These are phyloP conservation scores for Cadophora luteo-olivacea DNA, from an alignment of 2,329 filamentous ascomycete species.

Conservation along the genomic window DNA sequence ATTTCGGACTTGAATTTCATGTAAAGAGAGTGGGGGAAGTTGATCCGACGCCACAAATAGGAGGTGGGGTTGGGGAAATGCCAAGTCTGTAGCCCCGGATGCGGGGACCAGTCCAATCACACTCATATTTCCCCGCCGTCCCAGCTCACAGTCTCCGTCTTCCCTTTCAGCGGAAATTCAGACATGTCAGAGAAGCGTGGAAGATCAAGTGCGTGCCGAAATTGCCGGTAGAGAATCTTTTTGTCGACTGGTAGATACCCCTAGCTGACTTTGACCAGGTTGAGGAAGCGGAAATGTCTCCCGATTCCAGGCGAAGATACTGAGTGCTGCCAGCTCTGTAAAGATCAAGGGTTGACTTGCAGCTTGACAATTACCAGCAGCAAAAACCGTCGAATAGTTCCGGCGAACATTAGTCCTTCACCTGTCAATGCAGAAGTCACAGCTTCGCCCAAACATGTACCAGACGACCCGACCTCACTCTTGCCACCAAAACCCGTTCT, in stretches of 20 bases:
- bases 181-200: conserved; percentile 23
- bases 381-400: conserved; percentile 9
- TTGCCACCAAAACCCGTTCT: conserved; percentile 17
- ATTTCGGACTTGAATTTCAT: neutral
- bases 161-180: neutral
- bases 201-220: conserved; percentile 26
- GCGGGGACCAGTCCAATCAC: conserved; percentile 21
- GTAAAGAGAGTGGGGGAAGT: neutral
- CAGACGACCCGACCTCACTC: neutral
- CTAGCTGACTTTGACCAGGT: neutral
- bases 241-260: neutral
- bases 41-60: neutral
- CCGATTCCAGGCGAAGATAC: conserved; percentile 3
- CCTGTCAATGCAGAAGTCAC: neutral
- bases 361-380: conserved; percentile 12
- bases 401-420: neutral
- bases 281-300: conserved; percentile 13
- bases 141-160: neutral
- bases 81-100: neutral
- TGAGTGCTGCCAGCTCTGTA: conserved; percentile 26
- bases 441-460: neutral
- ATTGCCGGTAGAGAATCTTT: conserved; percentile 23
- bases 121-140: conserved; percentile 13
- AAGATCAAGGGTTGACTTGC: conserved; percentile 18
- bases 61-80: neutral